Evolutionary conservation across 495 filamentous ascomycete species (phyloP).

Genomic region (Tuber borchii): DNA sequence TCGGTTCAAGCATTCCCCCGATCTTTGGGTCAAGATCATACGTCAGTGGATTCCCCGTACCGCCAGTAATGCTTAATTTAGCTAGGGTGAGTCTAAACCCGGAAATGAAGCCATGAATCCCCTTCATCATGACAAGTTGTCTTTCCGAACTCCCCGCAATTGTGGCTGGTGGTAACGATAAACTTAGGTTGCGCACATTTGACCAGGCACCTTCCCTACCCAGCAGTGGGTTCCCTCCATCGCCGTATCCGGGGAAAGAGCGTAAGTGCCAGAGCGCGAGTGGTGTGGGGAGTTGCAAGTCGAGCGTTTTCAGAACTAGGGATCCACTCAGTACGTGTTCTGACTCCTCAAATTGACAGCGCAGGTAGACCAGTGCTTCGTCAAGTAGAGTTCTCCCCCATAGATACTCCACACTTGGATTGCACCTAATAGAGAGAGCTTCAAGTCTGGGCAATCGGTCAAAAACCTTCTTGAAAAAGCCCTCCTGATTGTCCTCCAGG

Average conservation of each 20-base stretch:
- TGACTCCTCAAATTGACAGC: slow-evolving; percentile 23
- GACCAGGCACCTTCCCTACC: slow-evolving; percentile 7
- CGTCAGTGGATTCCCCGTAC: slow-evolving; percentile 11
- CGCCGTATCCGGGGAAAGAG: slow-evolving; percentile 14
- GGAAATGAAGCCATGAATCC: slow-evolving; percentile 12
- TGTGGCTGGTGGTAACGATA: slow-evolving; percentile 8
- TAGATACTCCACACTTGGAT: not conserved
- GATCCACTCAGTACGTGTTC: not conserved
- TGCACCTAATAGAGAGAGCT: slow-evolving; percentile 15
- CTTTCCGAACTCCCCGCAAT: not conserved
- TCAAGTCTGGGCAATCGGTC: slow-evolving; percentile 19
- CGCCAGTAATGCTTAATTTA: not conserved
- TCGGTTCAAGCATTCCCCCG: slow-evolving; percentile 10
- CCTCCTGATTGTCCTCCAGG: not conserved
- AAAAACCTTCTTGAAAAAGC: slow-evolving; percentile 22
- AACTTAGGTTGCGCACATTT: slow-evolving; percentile 12
- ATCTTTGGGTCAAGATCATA: slow-evolving; percentile 17
- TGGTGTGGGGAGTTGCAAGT: slow-evolving; percentile 21
- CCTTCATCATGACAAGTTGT: slow-evolving; percentile 13
- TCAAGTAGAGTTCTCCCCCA: slow-evolving; percentile 26
- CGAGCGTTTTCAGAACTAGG: slow-evolving; percentile 4
- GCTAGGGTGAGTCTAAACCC: slow-evolving; percentile 6
- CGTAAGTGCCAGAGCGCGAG: slow-evolving; percentile 24
- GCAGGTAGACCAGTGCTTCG: slow-evolving; percentile 24
- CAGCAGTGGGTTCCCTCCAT: slow-evolving; percentile 5